Percentiles rank a stretch among this genome's conserved stretches.
phyloP scores from a whole-genome alignment of 331 rosid species.

The Malus hybrid region DNA sequence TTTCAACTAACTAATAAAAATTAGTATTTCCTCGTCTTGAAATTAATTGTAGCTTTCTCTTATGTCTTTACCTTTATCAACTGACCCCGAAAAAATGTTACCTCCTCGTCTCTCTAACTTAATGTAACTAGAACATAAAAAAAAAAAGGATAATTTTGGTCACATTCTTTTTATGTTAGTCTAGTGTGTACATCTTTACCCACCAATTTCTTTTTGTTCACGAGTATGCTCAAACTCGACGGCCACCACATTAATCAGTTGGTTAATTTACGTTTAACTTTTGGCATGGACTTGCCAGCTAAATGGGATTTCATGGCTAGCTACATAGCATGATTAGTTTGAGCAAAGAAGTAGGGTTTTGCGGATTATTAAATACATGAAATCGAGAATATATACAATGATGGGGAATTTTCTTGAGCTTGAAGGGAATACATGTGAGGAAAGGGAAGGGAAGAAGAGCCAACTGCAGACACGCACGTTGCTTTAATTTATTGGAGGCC shows the following conservation, averaged over 20 bases:
- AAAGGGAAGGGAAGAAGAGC: constrained; percentile 3
- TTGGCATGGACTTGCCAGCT: constrained; percentile 1
- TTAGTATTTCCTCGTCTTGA: too few species aligned
- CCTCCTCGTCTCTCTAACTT: too few species aligned
- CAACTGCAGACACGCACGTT: constrained; percentile 32
- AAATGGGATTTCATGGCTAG: not conserved
- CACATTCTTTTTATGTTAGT: too few species aligned
- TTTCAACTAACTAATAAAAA: too few species aligned
- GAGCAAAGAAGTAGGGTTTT: constrained; percentile 28
- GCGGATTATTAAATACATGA: not conserved
- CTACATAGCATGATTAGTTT: constrained; percentile 8
- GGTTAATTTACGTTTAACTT: not conserved
- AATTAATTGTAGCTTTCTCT: too few species aligned
- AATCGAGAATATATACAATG: constrained; percentile 16
- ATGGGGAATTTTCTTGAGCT: constrained; percentile 41
- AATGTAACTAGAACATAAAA: not conserved
- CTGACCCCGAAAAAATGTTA: too few species aligned
- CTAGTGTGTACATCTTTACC: not conserved
- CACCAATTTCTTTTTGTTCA: not conserved
- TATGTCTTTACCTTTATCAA: too few species aligned
- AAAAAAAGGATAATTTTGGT: too few species aligned
- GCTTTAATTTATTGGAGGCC: constrained; percentile 18
- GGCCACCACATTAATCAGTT: not conserved
- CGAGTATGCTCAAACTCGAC: not conserved
- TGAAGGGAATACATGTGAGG: constrained; percentile 48